These are phyloP conservation scores for Microbotryomycetes sp. DNA, from an alignment of 1,284 basidiomycete species.

Conservation along the genomic window DNA sequence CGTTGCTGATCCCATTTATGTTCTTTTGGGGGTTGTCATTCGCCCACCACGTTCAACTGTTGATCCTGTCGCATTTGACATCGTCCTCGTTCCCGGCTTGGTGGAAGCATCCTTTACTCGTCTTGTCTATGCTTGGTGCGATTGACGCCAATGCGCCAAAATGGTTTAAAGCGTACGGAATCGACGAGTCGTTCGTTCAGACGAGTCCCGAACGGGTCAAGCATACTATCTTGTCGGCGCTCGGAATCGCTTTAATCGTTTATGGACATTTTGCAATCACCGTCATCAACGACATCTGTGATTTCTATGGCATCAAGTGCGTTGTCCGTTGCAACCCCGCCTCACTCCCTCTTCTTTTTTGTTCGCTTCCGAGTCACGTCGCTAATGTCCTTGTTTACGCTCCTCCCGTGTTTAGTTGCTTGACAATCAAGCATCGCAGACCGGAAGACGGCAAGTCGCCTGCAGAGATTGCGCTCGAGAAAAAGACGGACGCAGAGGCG, in stretches of 20 bases:
- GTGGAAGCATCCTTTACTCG: conserved; percentile 65
- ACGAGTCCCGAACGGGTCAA: conserved; percentile 6
- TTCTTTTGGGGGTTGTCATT: conserved; percentile 63
- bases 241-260: conserved; percentile 21
- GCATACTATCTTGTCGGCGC: conserved; percentile 18
- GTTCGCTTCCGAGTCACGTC: neutral
- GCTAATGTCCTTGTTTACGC: neutral
- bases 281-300: conserved; percentile 34
- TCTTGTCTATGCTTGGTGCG: conserved; percentile 69
- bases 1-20: conserved; percentile 76
- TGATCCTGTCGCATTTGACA: conserved; percentile 91
- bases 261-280: conserved; percentile 35
- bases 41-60: conserved; percentile 65
- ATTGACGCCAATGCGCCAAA: conserved; percentile 70
- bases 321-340: neutral
- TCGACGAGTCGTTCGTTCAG: conserved; percentile 18
- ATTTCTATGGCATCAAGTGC: conserved; percentile 36
- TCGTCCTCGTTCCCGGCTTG: conserved; percentile 63
- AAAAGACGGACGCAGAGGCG: conserved; percentile 5
- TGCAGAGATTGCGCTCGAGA: conserved; percentile 5
- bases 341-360: neutral
- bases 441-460: neutral
- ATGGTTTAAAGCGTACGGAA: neutral
- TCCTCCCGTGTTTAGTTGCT: conserved; percentile 11
- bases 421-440: conserved; percentile 31